Percentiles rank a stretch among this genome's conserved stretches.
phyloP scores from a whole-genome alignment of 2,329 filamentous ascomycete genomes.

The Epichloe glyceriae region DNA sequence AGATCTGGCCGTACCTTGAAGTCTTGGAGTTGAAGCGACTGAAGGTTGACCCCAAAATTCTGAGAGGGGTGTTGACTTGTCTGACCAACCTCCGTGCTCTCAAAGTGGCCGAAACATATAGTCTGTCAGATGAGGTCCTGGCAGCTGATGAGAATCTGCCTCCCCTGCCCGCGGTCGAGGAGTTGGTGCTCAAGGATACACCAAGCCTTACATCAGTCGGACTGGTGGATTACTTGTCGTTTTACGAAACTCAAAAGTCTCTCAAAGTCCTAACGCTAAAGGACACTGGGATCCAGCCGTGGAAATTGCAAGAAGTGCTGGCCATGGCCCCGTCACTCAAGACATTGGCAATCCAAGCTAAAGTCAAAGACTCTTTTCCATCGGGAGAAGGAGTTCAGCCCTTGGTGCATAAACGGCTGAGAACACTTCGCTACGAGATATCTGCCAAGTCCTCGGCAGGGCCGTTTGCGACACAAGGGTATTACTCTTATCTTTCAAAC shows the following conservation, averaged over 20 bases:
- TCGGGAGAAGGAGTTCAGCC: slow-evolving; percentile 38
- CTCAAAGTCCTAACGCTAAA: slow-evolving; percentile 59
- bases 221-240: slow-evolving; percentile 53
- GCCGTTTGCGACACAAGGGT: slow-evolving; percentile 46
- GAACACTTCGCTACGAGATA: slow-evolving; percentile 73
- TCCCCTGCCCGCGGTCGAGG: slow-evolving; percentile 60
- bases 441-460: slow-evolving; percentile 44
- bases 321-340: slow-evolving; percentile 42
- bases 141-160: slow-evolving; percentile 51
- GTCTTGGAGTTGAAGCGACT: slow-evolving; percentile 58
- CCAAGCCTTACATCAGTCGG: slow-evolving; percentile 61
- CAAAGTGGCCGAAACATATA: slow-evolving; percentile 56
- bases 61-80: slow-evolving; percentile 58
- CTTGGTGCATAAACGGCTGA: slow-evolving; percentile 55
- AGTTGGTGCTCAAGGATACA: slow-evolving; percentile 58
- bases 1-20: slow-evolving; percentile 57
- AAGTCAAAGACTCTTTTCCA: slow-evolving; percentile 37
- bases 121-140: slow-evolving; percentile 69
- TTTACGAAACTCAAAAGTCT: slow-evolving; percentile 42
- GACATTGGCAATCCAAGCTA: slow-evolving; percentile 41
- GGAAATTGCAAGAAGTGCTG: slow-evolving; percentile 48
- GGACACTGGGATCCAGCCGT: slow-evolving; percentile 55
- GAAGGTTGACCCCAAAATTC: slow-evolving; percentile 53
- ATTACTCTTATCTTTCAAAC: slow-evolving; percentile 77
- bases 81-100: slow-evolving; percentile 59